Evolutionary conservation across 1,139 yeast species (phyloP), one percentile per base, ranked within the genome.

Genomic region (Blastobotrys arbuscula): DNA sequence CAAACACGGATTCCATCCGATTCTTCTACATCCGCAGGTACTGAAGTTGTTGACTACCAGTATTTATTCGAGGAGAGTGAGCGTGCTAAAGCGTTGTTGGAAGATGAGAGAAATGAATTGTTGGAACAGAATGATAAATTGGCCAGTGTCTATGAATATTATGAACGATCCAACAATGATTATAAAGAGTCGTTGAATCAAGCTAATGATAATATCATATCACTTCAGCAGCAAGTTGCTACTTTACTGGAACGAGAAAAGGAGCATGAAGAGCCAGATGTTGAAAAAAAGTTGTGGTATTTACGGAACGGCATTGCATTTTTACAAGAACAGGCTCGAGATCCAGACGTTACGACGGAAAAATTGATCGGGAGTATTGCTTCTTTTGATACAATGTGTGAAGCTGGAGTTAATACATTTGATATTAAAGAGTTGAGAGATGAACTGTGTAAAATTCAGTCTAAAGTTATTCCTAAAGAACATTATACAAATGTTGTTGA

Each of bases 281-380:
- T 8, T 15, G 10, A 40, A 13, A 30, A 28, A 18, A 28, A 15
- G 39, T 21, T 42, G 30, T 12, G n/a, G 13, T 42, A 42, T 20
- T 30, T 42, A 15, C 20, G n/a, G 12, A 31, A 37, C 21, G 42
- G 42, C 1, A 19, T 44, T 21, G 31, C 42, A 8, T 44, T 44
- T 19, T 18, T 44, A n/a, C 37, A 44, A 16, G 42, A 44, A 30
- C 47, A 39, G 16, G 42, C 47, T 6, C 19, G 31, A 10, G 39
- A 38, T 4, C 24, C 36, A 3, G n/a, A 9, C 13, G 28, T 44
- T 26, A 35, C 47, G 2, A 16, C 33, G 12, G 39, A 38, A 8
- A 12, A 7, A 31, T 23, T 44, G 15, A 30, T 10, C 3, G 47
- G 47, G 12, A 19, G 35, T 23, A 44, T 44, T n/a, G 39, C 30